phyloP scores from a whole-genome alignment of 23 red algal genomes.

The Gracilaria caudata region DNA sequence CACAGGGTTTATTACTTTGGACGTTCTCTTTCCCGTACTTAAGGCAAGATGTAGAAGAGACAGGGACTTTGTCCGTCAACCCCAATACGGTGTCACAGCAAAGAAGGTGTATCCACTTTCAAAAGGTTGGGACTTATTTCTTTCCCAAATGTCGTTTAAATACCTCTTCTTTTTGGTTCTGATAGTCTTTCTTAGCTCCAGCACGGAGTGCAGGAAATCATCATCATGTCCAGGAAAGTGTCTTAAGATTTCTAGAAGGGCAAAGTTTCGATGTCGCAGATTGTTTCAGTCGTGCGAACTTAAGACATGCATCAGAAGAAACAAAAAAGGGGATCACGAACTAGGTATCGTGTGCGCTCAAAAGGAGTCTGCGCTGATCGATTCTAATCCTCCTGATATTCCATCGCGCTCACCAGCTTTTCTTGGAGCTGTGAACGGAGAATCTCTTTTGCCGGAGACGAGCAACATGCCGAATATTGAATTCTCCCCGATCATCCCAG shows the following conservation, averaged over 20 bases:
- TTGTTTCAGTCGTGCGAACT: constrained; percentile 6
- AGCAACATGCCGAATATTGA: background rate
- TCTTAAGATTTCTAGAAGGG: background rate
- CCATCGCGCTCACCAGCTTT: background rate
- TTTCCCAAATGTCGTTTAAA: background rate
- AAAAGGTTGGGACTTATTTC: background rate
- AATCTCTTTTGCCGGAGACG: background rate
- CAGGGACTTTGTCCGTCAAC: background rate
- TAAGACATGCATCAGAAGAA: background rate
- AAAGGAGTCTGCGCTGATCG: background rate
- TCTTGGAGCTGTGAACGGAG: background rate
- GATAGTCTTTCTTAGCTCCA: background rate
- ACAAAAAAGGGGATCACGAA: background rate
- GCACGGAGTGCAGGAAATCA: background rate
- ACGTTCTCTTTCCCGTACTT: background rate
- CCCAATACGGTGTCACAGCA: background rate
- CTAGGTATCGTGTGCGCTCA: background rate
- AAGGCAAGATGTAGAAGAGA: background rate
- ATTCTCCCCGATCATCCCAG: background rate
- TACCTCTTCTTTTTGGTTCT: background rate
- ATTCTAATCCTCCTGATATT: background rate
- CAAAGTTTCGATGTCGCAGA: constrained; percentile 7
- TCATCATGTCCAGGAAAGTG: constrained; percentile 3
- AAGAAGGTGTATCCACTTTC: background rate
- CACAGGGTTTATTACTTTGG: background rate